Evolutionary conservation across 2,329 filamentous ascomycete species (phyloP), one percentile per base, ranked within the genome.

Genomic region (Calonectria henricotiae): DNA sequence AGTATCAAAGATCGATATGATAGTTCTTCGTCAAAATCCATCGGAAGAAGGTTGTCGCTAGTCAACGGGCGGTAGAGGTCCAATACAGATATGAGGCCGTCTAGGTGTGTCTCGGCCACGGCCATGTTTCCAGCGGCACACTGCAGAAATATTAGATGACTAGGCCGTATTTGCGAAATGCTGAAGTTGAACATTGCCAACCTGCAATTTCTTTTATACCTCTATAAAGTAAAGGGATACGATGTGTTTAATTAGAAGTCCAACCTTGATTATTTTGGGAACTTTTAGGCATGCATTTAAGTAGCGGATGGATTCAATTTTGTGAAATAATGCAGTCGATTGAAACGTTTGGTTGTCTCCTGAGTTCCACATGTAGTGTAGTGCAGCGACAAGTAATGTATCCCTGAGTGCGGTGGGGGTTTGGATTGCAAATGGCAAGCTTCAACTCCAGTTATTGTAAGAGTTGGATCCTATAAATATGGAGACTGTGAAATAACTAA

Each of bases 351-450:
- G 27, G 23, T 9, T 20, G 6, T 61, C 55, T 13, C 55, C 39
- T 1, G 55, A 30, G 44, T 20, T 61, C 55, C 55, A 61, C 23
- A 27, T n/a, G 17, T 61, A 44, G 12, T 61, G 55, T 23, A 43
- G 15, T 5, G 55, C 55, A 30, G 55, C 55, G 2, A 61, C 55
- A 32, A 61, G 55, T 37, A 61, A 32, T 17, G 55, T 61, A 25
- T 61, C 55, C 8, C 55, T 41, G 12, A 61, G 25, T 2, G 13
- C 37, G 25, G 5, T 61, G 2, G 55, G 27, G 4, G 55, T 43
- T 27, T 44, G 27, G 15, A 61, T 44, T 1, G 37, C 55, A 15
- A 61, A 61, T 2, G 55, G 55, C 1, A 61, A 37, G 4, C 55
- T 61, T 60, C 37, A 20, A 20, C 7, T n/a, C 2, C 1, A 20